Evolutionary conservation across 2,329 filamentous ascomycete species (phyloP), one percentile per base, ranked within the genome.

Genomic region (Fusarium goolgardi): DNA sequence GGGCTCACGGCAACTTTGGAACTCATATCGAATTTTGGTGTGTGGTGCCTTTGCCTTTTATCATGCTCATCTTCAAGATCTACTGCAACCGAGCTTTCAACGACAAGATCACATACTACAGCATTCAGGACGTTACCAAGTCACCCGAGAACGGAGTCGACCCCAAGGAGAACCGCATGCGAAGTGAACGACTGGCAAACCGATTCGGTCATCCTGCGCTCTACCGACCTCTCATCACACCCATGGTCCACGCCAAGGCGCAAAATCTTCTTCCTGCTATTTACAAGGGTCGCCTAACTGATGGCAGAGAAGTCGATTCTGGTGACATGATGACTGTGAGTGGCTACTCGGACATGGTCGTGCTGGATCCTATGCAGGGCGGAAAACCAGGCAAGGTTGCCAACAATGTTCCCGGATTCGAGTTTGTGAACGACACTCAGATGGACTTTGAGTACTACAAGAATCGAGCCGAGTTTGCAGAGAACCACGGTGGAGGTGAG

Each of bases 401-500:
- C 59, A 67, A 76, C 47, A 68, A 74, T 15, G 73, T 91, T 7
- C 88, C 90, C 0, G 93, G 93, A 0, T 97, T 97, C 78, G 95
- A 98, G 78, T 89, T 97, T 59, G 94, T 98, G 0, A 89, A 92
- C 0, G 95, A 98, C 73, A 86, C 86, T 55, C 89, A 93, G 49
- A 90, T 97, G 78, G 94, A 97, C 77, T 97, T 96, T 76, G 90
- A 93, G 63, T 95, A 93, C 80, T 98, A 90, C 84, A 97, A 97
- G 79, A 91, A 97, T 78, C 86, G 93, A 2, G 87, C 92, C 3
- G 95, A 97, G 71, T 97, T 98, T 79, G 89, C 89, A 2, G 90
- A 94, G 13, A 92, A 96, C 55, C 91, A 94, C 69, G 93, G 93
- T n/a, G 94, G 91, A 7, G 91, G 91, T 23, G 86, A 88, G 32